These are phyloP conservation scores for Penicillium alfredii DNA, from an alignment of 495 filamentous ascomycete genomes.

Conservation along the genomic window DNA sequence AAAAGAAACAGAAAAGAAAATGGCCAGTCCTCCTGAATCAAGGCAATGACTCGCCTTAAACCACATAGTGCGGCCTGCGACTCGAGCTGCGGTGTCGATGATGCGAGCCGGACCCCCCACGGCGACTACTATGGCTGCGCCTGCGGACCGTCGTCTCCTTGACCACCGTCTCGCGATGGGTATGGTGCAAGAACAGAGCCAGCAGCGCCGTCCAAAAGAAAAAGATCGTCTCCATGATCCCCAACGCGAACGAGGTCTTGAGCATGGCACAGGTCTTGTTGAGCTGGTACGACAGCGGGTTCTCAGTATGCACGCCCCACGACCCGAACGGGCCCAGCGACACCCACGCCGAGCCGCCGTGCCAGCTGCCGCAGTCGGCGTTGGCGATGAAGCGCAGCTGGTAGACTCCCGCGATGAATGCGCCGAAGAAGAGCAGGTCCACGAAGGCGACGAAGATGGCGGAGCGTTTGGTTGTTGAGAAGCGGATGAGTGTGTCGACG, in stretches of 20 bases:
- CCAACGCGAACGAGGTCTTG: conserved; percentile 80
- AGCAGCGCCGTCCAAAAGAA: conserved; percentile 68
- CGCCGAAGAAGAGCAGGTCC: conserved; percentile 76
- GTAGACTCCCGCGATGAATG: conserved; percentile 75
- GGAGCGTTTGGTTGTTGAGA: conserved; percentile 65
- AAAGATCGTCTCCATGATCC: conserved; percentile 80
- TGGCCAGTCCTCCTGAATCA: no score
- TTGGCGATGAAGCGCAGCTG: conserved; percentile 63
- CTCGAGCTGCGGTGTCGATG: conserved; percentile 32
- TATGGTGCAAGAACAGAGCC: conserved; percentile 51
- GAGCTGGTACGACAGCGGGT: conserved; percentile 37
- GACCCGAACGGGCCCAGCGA: conserved; percentile 56
- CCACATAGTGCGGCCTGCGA: conserved; percentile 37
- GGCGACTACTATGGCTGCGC: conserved; percentile 38
- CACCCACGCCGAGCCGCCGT: conserved; percentile 43
- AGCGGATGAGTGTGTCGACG: conserved; percentile 73
- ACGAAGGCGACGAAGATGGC: conserved; percentile 70
- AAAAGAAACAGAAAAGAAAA: conserved; percentile 5
- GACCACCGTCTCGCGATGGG: conserved; percentile 29
- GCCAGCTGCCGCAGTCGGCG: conserved; percentile 59
- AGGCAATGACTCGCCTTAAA: conserved; percentile 15
- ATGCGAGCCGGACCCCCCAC: conserved; percentile 25
- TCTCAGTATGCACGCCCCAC: conserved; percentile 33
- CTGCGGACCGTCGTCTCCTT: conserved; percentile 39
- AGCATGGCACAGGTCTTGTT: conserved; percentile 84